Conservation (phyloP, 768 basidiomycete genomes). For the Kwoniella europaea region DNA sequence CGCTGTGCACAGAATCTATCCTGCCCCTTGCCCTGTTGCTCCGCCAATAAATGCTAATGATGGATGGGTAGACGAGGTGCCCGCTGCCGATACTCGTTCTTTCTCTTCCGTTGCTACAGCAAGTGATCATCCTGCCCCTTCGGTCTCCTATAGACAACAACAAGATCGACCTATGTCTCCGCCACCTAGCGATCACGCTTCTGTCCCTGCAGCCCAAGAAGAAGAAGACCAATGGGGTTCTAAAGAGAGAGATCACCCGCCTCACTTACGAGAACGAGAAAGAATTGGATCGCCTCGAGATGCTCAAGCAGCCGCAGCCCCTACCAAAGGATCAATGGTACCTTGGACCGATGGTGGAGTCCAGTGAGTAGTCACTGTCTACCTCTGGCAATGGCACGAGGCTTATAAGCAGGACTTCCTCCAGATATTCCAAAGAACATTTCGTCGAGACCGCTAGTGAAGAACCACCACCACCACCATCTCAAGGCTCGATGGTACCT, state of each 20-base stretch:
- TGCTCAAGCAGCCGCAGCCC: not conserved
- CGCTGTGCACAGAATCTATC: conserved; percentile 29
- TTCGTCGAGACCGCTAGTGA: no score
- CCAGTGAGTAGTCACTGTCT: not conserved
- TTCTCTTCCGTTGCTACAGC: not conserved
- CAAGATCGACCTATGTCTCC: not conserved
- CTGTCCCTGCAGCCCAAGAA: not conserved
- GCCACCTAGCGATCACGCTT: not conserved
- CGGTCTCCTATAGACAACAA: not conserved
- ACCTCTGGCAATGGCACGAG: no score
- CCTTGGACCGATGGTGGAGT: conserved; percentile 2
- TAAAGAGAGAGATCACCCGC: not conserved
- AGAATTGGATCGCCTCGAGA: not conserved
- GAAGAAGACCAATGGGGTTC: not conserved
- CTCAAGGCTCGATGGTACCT: not conserved
- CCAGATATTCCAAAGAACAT: no score
- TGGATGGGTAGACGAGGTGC: conserved; percentile 29
- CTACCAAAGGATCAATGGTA: not conserved
- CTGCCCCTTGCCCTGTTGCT: conserved; percentile 33
- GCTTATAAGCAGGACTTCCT: no score
- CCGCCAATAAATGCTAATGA: conserved; percentile 29
- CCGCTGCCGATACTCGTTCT: not conserved
- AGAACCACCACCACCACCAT: no score
- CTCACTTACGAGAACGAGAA: not conserved
- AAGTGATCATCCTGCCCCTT: not conserved